A percentile compares a stretch with the other conserved stretches of the same genome.
Evolutionary conservation across 129 eudicot genomes (phyloP).

Genomic region (Erigeron canadensis): DNA sequence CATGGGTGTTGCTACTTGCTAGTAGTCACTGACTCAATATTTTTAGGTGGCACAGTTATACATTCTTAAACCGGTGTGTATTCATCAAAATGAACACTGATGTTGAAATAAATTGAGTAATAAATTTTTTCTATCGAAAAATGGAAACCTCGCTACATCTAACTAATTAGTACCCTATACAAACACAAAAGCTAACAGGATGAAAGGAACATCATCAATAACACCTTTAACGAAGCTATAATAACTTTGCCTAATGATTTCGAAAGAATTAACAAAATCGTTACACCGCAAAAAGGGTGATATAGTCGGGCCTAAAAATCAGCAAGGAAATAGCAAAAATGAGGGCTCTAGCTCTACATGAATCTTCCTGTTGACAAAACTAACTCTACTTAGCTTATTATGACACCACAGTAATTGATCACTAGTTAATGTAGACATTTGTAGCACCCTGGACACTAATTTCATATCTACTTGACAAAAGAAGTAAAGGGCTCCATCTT

Average conservation of each 20-base stretch:
- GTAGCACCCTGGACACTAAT: constrained; percentile 70
- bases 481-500: constrained; percentile 69
- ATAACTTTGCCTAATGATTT: constrained; percentile 12
- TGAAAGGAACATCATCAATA: background rate
- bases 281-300: constrained; percentile 6
- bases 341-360: constrained; percentile 71
- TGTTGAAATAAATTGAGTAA: no score
- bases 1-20: no score
- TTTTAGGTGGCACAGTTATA: no score
- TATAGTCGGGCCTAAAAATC: constrained; percentile 25
- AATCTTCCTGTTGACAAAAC: constrained; percentile 64
- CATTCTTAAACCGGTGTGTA: no score
- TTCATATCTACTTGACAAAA: constrained; percentile 92
- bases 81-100: no score
- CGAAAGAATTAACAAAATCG: constrained; percentile 7
- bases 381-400: constrained; percentile 63
- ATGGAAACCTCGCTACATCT: background rate
- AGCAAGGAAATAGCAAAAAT: constrained; percentile 89
- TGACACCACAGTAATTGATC: constrained; percentile 87
- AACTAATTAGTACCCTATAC: background rate
- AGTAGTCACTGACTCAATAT: no score
- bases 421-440: constrained; percentile 70
- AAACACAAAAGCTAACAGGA: background rate
- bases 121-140: no score
- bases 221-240: constrained; percentile 1